These are phyloP conservation scores for Obelidium mucronatum DNA, from an alignment of 192 early-diverging fungal genomes.

Conservation along the genomic window DNA sequence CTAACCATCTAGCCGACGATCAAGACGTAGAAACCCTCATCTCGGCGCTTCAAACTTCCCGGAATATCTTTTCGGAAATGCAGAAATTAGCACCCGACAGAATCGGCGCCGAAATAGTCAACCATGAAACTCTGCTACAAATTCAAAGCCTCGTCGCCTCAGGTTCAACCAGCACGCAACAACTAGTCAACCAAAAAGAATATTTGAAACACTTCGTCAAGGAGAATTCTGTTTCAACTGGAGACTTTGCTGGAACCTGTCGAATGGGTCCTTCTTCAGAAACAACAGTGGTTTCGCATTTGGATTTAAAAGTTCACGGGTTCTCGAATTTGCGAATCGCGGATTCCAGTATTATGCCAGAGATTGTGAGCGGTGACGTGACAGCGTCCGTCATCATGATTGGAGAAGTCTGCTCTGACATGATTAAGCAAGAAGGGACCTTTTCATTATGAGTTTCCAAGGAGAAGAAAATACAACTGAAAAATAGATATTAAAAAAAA, in stretches of 20 bases:
- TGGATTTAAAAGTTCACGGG: slow-evolving; percentile 36
- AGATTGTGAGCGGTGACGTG: slow-evolving; percentile 34
- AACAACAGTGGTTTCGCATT: slow-evolving; percentile 6
- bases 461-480: too few species aligned
- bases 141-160: not conserved
- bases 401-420: slow-evolving; percentile 34
- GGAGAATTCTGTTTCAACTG: not conserved
- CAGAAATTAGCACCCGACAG: not conserved
- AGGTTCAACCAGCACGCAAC: not conserved
- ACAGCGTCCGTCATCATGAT: slow-evolving; percentile 34
- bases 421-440: slow-evolving; percentile 25
- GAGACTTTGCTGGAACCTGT: slow-evolving; percentile 20
- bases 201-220: not conserved
- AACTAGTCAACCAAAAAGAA: not conserved
- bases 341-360: slow-evolving; percentile 35
- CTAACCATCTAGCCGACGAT: not conserved
- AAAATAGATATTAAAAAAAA: too few species aligned
- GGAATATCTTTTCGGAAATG: not conserved
- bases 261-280: slow-evolving; percentile 12
- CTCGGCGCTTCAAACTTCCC: not conserved
- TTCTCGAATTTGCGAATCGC: slow-evolving; percentile 32
- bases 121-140: too few species aligned
- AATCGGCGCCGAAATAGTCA: not conserved
- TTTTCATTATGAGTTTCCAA: too few species aligned
- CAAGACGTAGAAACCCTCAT: not conserved